Base-by-base conservation (phyloP, 106 monocot genomes). In the Agapanthus africanus region DNA sequence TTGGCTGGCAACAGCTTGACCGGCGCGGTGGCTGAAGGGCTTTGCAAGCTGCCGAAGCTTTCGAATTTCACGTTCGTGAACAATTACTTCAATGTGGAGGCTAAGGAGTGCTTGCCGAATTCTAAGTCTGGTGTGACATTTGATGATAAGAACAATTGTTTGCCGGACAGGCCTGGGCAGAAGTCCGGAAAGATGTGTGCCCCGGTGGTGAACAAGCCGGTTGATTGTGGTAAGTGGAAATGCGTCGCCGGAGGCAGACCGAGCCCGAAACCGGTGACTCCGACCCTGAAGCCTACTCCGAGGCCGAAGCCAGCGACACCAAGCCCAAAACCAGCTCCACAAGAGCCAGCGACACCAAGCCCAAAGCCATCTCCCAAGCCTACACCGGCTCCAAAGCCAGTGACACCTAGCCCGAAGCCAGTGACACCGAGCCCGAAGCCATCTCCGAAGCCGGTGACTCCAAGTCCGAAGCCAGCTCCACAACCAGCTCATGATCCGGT, bases 21-120 rank as follows among this genome's bases (percentile, higher is more conserved):
- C 15, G 75, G 75, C 13, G 66, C 7, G 1, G 54, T 74, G 27
- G 31, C 75, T 1, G 75, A 40, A 19, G 19, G 3, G 4, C 8
- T 67, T 7, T 75, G 75, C 75, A 49, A 39, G 37, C 26, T 74
- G 11, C 73, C 44, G 8, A 73, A 42, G 18, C 46, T 73, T 0
- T 19, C 27, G 7, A 73, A 73, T 22, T 73, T 73, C 49, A 73
- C 73, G 10, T 63, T 63, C 47, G 63, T 46, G 19, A 21, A 47
- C 63, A 73, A 73, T 8, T 73, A 46, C 47, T 73, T 63, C 26
- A 73, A 63, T 21, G 73, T 61, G n/a, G 63, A 73, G 47, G 73
- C 73, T 4, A 49, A 34, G 30, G 73, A 62, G 35, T 73, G 73
- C 46, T 60, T 73, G 63, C 63, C 73, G 4, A 50, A 50, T n/a